Percentiles rank a stretch among this genome's conserved stretches.
phyloP scores from a whole-genome alignment of 306 rosid genomes.

The Ormosia emarginata region DNA sequence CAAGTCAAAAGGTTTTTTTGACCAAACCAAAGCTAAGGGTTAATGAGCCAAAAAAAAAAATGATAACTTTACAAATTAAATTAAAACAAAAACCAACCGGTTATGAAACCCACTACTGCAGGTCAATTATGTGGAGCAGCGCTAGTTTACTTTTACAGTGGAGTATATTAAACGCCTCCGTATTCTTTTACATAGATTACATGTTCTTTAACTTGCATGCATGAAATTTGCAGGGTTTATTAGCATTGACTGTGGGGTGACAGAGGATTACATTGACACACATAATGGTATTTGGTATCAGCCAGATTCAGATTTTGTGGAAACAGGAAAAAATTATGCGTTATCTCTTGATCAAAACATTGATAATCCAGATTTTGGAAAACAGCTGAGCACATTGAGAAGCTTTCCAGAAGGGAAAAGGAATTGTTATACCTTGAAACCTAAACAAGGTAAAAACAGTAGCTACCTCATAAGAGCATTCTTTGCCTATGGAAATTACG shows the following conservation, averaged over 20 bases:
- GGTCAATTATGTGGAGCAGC: no score
- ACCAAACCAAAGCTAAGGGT: no score
- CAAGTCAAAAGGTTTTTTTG: no score
- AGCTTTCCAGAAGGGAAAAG: slow-evolving; percentile 38
- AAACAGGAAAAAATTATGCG: neutral
- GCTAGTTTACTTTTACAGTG: no score
- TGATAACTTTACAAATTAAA: no score
- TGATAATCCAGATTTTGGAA: neutral
- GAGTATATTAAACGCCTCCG: no score
- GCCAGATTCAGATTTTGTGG: neutral
- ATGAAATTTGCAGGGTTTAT: neutral
- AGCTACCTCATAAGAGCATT: slow-evolving; percentile 33
- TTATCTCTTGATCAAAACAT: neutral
- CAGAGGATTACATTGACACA: neutral
- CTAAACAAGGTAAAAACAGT: slow-evolving; percentile 28
- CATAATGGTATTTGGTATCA: neutral
- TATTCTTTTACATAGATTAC: neutral
- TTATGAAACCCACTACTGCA: no score
- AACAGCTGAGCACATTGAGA: slow-evolving; percentile 28
- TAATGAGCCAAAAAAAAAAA: no score
- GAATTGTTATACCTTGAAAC: slow-evolving; percentile 46
- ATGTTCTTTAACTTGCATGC: neutral
- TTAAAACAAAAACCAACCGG: no score
- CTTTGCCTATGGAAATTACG: slow-evolving; percentile 41
- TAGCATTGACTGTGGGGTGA: neutral